These are phyloP conservation scores for Dalbergia cultrata DNA, from an alignment of 306 rosid genomes.

Conservation along the genomic window DNA sequence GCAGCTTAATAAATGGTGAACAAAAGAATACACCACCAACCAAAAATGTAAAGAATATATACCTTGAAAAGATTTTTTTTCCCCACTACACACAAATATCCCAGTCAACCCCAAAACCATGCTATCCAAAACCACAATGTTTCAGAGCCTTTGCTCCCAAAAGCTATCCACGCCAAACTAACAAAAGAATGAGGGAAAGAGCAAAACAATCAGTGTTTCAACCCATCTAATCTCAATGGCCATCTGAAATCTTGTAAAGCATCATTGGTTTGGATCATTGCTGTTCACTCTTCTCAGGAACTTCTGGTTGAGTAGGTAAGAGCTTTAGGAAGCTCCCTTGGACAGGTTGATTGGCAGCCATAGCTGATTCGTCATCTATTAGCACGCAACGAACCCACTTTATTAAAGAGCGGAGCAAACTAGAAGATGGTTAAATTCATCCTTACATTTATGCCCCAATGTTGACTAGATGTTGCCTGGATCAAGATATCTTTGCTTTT, in stretches of 20 bases:
- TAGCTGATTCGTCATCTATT: slow-evolving; percentile 81
- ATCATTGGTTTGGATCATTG: slow-evolving; percentile 53
- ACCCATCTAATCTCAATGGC: slow-evolving; percentile 48
- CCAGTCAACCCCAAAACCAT: slow-evolving; percentile 56
- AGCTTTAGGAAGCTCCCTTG: slow-evolving; percentile 88
- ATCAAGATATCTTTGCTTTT: slow-evolving; percentile 24
- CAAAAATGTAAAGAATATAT: slow-evolving; percentile 62
- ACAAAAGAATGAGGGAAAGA: slow-evolving; percentile 57
- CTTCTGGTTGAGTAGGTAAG: slow-evolving; percentile 80
- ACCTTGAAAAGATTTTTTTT: slow-evolving; percentile 53
- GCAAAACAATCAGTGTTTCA: slow-evolving; percentile 55
- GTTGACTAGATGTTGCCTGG: slow-evolving; percentile 6
- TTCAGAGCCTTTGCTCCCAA: slow-evolving; percentile 58
- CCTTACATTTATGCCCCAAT: neutral
- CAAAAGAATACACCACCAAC: slow-evolving; percentile 64
- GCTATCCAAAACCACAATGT: slow-evolving; percentile 56
- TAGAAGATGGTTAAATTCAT: slow-evolving; percentile 7
- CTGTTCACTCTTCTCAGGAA: slow-evolving; percentile 73
- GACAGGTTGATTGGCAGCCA: slow-evolving; percentile 61
- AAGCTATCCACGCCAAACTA: slow-evolving; percentile 53
- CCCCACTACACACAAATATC: slow-evolving; percentile 54
- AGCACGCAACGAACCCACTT: slow-evolving; percentile 29
- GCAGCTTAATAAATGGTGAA: slow-evolving; percentile 50
- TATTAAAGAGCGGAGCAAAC: slow-evolving; percentile 20
- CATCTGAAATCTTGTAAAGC: slow-evolving; percentile 50